Percentiles rank a stretch among this genome's conserved stretches.
These are phyloP conservation scores for Beauveria bassiana DNA, from an alignment of 2,329 filamentous ascomycete species.

Conservation along the genomic window DNA sequence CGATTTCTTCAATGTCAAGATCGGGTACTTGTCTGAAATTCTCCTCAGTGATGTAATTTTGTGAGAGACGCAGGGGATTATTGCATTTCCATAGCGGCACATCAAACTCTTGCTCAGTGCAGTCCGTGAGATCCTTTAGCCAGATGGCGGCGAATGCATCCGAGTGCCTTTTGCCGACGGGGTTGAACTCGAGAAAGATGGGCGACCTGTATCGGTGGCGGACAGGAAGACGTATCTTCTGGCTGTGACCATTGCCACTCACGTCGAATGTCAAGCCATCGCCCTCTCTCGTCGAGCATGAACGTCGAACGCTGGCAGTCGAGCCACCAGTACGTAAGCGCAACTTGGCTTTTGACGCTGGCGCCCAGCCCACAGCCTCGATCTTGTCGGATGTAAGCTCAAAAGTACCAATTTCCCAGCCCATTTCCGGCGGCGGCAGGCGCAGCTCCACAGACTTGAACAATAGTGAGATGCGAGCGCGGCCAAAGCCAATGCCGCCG, in stretches of 20 bases:
- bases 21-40: conserved; percentile 65
- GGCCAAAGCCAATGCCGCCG: conserved; percentile 86
- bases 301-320: conserved; percentile 59
- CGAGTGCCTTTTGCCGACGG: conserved; percentile 57
- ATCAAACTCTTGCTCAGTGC: conserved; percentile 68
- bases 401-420: conserved; percentile 94
- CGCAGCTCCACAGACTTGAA: conserved; percentile 85
- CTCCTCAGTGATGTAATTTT: conserved; percentile 83
- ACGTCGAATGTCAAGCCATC: conserved; percentile 44
- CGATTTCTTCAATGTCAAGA: conserved; percentile 70
- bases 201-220: conserved; percentile 86
- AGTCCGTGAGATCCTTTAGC: conserved; percentile 78
- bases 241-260: conserved; percentile 30
- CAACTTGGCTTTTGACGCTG: conserved; percentile 63
- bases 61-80: conserved; percentile 66
- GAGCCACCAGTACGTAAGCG: conserved; percentile 79
- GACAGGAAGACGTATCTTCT: conserved; percentile 68
- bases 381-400: conserved; percentile 72
- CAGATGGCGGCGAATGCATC: conserved; percentile 76
- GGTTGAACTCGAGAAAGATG: conserved; percentile 79
- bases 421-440: conserved; percentile 75
- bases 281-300: conserved; percentile 53
- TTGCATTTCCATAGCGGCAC: conserved; percentile 87
- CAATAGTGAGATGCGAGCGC: conserved; percentile 78
- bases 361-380: conserved; percentile 53